Conservation (phyloP, 768 basidiomycete genomes). For the Psilocybe cubensis region DNA sequence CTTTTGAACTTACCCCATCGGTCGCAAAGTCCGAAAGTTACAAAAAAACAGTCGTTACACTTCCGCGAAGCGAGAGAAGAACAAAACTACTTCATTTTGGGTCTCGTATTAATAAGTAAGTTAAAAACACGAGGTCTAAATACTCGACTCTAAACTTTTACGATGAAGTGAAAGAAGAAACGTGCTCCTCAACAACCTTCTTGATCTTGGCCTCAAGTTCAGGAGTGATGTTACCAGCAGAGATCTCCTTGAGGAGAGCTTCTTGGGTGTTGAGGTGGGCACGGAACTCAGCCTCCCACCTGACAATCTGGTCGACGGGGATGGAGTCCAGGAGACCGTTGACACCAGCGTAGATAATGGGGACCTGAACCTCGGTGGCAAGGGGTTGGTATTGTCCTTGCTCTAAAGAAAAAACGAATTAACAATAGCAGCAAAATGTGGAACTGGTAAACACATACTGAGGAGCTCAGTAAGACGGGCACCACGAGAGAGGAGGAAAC, state of each 20-base stretch:
- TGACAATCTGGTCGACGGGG: conserved; percentile 92
- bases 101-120: conserved; percentile 20
- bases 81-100: conserved; percentile 36
- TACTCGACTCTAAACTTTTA: conserved; percentile 31
- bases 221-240: conserved; percentile 80
- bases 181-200: conserved; percentile 91
- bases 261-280: conserved; percentile 79
- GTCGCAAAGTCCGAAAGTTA: not conserved
- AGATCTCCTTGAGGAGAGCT: conserved; percentile 82
- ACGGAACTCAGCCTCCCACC: conserved; percentile 94
- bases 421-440: conserved; percentile 10
- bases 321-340: conserved; percentile 98
- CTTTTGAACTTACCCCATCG: not conserved
- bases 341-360: conserved; percentile 99
- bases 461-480: conserved; percentile 97
- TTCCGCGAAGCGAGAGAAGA: conserved; percentile 13
- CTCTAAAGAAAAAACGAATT: conserved; percentile 51
- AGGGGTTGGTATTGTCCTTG: conserved; percentile 98
- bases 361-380: conserved; percentile 95
- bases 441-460: conserved; percentile 52
- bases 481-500: conserved; percentile 97
- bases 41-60: not conserved
- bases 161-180: conserved; percentile 76
- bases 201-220: conserved; percentile 95
- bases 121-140: conserved; percentile 30